phyloP scores from a whole-genome alignment of 352 stramenopile genomes.

The Phytophthora sansomeana region DNA sequence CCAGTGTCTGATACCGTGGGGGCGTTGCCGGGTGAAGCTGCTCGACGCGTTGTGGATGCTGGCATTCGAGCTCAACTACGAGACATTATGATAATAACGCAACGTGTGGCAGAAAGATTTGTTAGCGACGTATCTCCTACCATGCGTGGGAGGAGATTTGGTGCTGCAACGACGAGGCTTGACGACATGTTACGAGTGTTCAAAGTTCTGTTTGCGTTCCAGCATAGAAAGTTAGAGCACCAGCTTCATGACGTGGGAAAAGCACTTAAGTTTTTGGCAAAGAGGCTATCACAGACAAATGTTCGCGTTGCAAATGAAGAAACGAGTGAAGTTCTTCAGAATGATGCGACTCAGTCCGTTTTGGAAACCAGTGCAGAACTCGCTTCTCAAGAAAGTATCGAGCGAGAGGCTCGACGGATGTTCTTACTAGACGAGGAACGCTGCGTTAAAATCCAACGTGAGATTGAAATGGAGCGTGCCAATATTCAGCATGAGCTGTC shows the following conservation, averaged over 20 bases:
- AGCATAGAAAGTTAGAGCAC: constrained; percentile 44
- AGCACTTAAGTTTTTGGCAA: constrained; percentile 36
- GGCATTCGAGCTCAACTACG: constrained; percentile 15
- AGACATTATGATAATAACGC: constrained; percentile 30
- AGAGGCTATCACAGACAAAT: constrained; percentile 35
- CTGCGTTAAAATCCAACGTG: constrained; percentile 55
- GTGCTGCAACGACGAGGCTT: constrained; percentile 41
- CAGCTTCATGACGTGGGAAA: constrained; percentile 16
- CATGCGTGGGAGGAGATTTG: constrained; percentile 30
- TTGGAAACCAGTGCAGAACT: constrained; percentile 35
- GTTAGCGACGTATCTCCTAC: constrained; percentile 10
- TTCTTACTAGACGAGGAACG: constrained; percentile 71
- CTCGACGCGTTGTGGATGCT: constrained; percentile 1
- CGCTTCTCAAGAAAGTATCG: constrained; percentile 41
- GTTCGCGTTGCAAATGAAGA: constrained; percentile 44
- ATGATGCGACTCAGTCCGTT: constrained; percentile 44
- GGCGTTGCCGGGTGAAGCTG: background rate
- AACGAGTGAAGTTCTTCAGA: constrained; percentile 44
- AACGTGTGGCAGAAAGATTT: constrained; percentile 28
- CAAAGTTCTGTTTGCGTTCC: constrained; percentile 54
- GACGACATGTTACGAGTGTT: constrained; percentile 61
- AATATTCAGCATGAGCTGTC: constrained; percentile 65
- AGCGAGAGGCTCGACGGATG: constrained; percentile 50
- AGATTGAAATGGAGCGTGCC: constrained; percentile 65
- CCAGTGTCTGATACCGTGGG: background rate